phyloP scores from a whole-genome alignment of 768 basidiomycete species.

The Lanmaoa rubissima region DNA sequence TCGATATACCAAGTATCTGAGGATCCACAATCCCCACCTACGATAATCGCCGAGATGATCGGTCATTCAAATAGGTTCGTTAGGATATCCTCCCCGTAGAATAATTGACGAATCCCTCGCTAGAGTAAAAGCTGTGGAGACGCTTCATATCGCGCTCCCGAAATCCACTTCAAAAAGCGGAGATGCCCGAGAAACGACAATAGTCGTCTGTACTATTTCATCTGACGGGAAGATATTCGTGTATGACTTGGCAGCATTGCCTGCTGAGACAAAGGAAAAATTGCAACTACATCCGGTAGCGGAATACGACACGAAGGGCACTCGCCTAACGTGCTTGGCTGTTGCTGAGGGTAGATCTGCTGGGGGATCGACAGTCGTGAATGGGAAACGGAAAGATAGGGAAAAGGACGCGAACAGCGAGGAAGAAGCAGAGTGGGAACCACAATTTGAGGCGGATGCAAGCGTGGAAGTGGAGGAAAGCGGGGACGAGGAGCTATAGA shows the following conservation, averaged over 20 bases:
- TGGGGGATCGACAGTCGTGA: constrained; percentile 16
- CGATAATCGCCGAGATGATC: constrained; percentile 63
- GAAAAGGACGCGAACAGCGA: constrained; percentile 32
- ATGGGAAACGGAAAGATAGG: constrained; percentile 38
- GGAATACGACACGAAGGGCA: constrained; percentile 82
- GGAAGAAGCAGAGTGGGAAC: constrained; percentile 33
- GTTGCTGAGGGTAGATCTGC: constrained; percentile 49
- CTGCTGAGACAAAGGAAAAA: constrained; percentile 25
- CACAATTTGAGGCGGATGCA: constrained; percentile 8
- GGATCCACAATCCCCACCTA: constrained; percentile 46
- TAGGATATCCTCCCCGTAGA: neutral
- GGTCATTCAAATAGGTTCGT: constrained; percentile 85
- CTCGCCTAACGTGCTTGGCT: constrained; percentile 73
- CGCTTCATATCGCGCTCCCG: constrained; percentile 59
- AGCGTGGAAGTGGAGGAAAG: constrained; percentile 24
- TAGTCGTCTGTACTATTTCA: constrained; percentile 72
- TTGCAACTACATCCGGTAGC: constrained; percentile 53
- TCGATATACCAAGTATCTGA: constrained; percentile 67
- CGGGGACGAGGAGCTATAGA: constrained; percentile 8
- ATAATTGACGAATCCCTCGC: constrained; percentile 3
- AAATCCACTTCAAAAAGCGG: constrained; percentile 12
- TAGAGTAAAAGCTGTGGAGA: constrained; percentile 82
- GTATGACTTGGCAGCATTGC: constrained; percentile 63
- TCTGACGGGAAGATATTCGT: constrained; percentile 86
- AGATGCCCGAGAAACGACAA: constrained; percentile 43